phyloP scores from a whole-genome alignment of 176 grass and related monocot species.

The Musa beccarii region DNA sequence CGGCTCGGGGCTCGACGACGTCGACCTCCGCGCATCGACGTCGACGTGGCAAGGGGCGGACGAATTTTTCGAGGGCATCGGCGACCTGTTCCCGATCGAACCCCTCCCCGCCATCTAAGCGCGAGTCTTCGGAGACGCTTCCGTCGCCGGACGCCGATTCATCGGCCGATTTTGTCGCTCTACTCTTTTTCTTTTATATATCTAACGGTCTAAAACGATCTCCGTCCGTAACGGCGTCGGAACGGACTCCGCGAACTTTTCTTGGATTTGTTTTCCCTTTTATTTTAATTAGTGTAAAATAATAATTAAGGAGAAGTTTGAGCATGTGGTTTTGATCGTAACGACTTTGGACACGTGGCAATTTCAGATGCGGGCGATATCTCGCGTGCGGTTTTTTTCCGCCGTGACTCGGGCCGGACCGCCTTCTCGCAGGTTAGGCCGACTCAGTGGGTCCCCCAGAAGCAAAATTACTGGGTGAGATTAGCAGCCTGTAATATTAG shows the following conservation, averaged over 20 bases:
- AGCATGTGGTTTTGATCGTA: not conserved
- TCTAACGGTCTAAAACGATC: not conserved
- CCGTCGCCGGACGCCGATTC: slow-evolving; percentile 25
- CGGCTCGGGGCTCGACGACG: not conserved
- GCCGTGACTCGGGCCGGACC: no score
- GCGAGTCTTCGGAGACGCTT: not conserved
- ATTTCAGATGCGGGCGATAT: no score
- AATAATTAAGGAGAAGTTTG: no score
- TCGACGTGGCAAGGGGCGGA: slow-evolving; percentile 24
- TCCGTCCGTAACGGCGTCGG: slow-evolving; percentile 3
- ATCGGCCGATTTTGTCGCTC: slow-evolving; percentile 49
- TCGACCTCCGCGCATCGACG: not conserved
- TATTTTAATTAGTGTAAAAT: no score
- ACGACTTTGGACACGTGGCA: not conserved
- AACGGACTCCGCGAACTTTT: no score
- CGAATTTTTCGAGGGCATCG: slow-evolving; percentile 66
- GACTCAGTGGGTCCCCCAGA: no score
- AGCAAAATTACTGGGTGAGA: no score
- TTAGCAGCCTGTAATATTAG: no score
- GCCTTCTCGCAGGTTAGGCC: no score
- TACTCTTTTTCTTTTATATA: slow-evolving; percentile 9
- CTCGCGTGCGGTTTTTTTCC: no score
- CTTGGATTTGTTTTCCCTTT: slow-evolving; percentile 21
- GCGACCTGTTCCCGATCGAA: slow-evolving; percentile 69
- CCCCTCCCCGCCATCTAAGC: slow-evolving; percentile 26